Percentiles rank a stretch among this genome's conserved stretches.
phyloP scores from a whole-genome alignment of 805 yeast species.

The Yarrowia osloensis region DNA sequence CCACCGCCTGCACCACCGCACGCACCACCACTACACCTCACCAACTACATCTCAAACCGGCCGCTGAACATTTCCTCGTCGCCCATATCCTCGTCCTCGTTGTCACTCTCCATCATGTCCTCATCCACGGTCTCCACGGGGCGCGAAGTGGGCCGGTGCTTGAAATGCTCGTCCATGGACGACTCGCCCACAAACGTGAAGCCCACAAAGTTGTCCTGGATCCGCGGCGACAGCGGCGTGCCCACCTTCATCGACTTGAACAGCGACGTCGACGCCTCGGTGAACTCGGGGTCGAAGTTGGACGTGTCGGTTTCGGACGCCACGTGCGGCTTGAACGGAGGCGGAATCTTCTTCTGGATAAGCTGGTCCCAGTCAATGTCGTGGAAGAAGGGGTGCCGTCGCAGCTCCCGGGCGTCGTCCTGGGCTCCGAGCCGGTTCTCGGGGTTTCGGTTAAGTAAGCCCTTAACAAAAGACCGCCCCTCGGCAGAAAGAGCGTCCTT shows the following conservation, averaged over 20 bases:
- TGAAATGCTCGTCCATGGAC: constrained; percentile 82
- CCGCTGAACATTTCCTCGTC: constrained; percentile 31
- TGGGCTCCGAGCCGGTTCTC: constrained; percentile 89
- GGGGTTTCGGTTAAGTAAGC: constrained; percentile 92
- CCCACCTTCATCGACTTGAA: constrained; percentile 55
- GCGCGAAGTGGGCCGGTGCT: constrained; percentile 26
- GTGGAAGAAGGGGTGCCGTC: constrained; percentile 86
- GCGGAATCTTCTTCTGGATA: constrained; percentile 79
- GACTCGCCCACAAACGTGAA: constrained; percentile 96
- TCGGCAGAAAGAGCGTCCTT: constrained; percentile 90
- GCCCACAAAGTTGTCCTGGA: constrained; percentile 95
- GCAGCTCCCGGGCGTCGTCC: constrained; percentile 88
- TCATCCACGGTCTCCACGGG: constrained; percentile 24
- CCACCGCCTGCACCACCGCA: too few species aligned
- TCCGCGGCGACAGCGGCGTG: constrained; percentile 89
- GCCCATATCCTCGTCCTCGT: constrained; percentile 32
- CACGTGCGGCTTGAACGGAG: constrained; percentile 95
- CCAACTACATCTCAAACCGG: constrained; percentile 27
- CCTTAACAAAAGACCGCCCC: constrained; percentile 94
- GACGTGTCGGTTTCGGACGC: constrained; percentile 90
- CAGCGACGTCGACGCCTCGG: constrained; percentile 83
- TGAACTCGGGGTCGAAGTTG: constrained; percentile 97
- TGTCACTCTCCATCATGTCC: constrained; percentile 30
- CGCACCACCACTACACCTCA: not conserved
- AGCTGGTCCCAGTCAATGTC: constrained; percentile 90